Conservation (phyloP, 2,329 filamentous ascomycete genomes). For the Alternaria tenuissima region DNA sequence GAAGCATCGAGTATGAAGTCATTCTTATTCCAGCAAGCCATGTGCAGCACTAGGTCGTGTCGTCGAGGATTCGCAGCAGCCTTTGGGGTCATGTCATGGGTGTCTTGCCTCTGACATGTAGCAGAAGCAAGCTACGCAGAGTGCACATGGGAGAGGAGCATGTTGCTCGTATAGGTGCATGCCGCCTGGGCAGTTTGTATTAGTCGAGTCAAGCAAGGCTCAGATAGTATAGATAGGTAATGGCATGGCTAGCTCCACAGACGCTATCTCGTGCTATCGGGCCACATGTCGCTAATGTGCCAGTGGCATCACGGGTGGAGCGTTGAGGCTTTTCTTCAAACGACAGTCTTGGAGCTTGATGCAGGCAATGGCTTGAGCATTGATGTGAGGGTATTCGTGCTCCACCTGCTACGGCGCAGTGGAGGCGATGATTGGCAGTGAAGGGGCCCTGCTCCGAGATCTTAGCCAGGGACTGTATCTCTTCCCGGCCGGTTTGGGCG, state of each 20-base stretch:
- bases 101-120: neutral
- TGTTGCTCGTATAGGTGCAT: neutral
- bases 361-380: constrained; percentile 28
- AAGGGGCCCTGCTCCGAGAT: constrained; percentile 15
- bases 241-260: neutral
- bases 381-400: constrained; percentile 23
- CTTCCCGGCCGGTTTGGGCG: constrained; percentile 24
- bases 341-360: constrained; percentile 22
- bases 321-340: constrained; percentile 36
- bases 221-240: neutral
- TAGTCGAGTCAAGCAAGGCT: neutral
- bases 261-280: constrained; percentile 10
- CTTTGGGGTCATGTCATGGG: neutral
- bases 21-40: neutral
- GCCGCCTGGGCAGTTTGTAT: neutral
- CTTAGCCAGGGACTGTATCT: constrained; percentile 30
- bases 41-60: neutral
- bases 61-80: neutral
- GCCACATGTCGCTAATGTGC: constrained; percentile 21
- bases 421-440: constrained; percentile 26
- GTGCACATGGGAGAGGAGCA: neutral
- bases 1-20: neutral
- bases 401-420: constrained; percentile 24
- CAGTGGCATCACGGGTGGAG: constrained; percentile 24
- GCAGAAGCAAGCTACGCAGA: neutral